Evolutionary conservation across 2,329 filamentous ascomycete genomes (phyloP), one percentile per base, ranked within the genome.

Genomic region (Arthrocladium fulminans): DNA sequence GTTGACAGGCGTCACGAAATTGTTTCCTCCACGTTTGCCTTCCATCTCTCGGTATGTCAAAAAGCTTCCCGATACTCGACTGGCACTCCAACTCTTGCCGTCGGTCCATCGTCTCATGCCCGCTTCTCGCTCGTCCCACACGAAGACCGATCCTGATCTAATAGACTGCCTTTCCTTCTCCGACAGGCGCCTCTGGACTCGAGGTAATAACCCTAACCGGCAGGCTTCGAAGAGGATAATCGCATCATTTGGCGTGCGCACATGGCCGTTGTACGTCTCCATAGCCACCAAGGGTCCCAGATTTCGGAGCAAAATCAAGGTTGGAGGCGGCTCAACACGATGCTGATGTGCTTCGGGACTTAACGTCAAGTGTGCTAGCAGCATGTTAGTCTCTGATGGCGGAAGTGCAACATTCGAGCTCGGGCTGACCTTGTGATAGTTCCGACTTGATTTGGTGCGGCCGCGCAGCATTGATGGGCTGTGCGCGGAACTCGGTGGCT

Each of bases 161-260:
- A 98, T 98, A 3, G 88, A 88, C 64, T 96, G 89, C 53, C 92
- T 80, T 70, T 98, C 92, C 70, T 97, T 97, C 68, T 98, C 92
- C 2, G 92, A 97, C 51, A 96, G 71, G 60, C 92, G 79, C 58
- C 92, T 79, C 71, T 97, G 92, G 4, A 98, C 92, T 57, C 92
- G 81, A 24, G 92, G 92, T 41, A 97, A 73, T 42, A 94, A 73
- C 47, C 92, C 92, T 39, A 95, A 75, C 55, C 90, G 79, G 67
- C 90, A 98, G 52, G 92, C 92, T 69, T 97, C 92, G 64, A 98
- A 97, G n/a, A 98, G 76, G 64, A 96, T 89, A 71, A 98, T 96
- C 59, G 92, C 92, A 69, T 98, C 92, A 61, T 82, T 84, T 32
- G 92, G 90, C n/a, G 89, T 94, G 69, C 89, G 86, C 63, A 98